A percentile compares a stretch with the other conserved stretches of the same genome.
These are phyloP conservation scores for Prunus kanzakura DNA, from an alignment of 306 rosid genomes.

Conservation along the genomic window DNA sequence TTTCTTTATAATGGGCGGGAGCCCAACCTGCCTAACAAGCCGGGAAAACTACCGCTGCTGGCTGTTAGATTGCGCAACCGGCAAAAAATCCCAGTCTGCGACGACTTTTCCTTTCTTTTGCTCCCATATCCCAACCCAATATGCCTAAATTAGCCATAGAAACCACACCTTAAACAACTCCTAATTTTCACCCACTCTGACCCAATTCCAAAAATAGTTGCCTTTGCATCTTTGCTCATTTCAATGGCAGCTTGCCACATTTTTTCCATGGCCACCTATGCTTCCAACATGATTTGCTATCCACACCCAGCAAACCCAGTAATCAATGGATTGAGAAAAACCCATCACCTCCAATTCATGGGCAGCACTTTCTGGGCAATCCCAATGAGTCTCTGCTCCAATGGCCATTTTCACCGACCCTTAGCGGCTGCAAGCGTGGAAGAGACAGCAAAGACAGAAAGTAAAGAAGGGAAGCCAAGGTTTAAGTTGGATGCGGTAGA, in stretches of 20 bases:
- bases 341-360: constrained; percentile 3
- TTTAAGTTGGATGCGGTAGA: constrained; percentile 62
- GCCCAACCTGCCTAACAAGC: neutral
- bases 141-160: no score
- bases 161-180: neutral
- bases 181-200: neutral
- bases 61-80: neutral
- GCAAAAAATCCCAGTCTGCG: neutral
- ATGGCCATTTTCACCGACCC: constrained; percentile 25
- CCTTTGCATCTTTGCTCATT: neutral
- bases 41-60: neutral
- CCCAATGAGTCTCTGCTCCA: constrained; percentile 18
- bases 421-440: constrained; percentile 27
- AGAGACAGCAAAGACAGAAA: constrained; percentile 26
- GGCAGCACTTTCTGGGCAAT: constrained; percentile 10
- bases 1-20: neutral
- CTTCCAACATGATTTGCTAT: constrained; percentile 22
- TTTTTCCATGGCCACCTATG: constrained; percentile 36
- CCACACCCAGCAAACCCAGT: constrained; percentile 32
- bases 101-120: no score
- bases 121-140: no score
- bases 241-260: neutral
- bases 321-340: constrained; percentile 21
- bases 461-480: constrained; percentile 30
- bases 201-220: neutral